These are phyloP conservation scores for Royoungia palumana DNA, from an alignment of 768 basidiomycete species.

Conservation along the genomic window DNA sequence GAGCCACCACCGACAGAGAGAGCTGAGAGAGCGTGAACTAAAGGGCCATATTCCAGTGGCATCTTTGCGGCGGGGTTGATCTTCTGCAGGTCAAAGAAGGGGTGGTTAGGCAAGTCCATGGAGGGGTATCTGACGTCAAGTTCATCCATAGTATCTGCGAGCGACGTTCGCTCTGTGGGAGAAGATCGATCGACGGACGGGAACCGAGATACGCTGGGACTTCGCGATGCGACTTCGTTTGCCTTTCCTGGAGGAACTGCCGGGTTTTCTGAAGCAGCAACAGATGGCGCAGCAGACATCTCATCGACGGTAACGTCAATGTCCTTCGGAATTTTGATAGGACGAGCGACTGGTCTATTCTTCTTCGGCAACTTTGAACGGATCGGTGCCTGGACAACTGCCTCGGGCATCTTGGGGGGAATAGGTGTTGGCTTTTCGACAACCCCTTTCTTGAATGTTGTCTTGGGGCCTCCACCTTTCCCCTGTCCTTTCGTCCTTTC, in stretches of 20 bases:
- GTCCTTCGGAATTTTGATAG: conserved; percentile 58
- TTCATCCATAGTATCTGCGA: conserved; percentile 66
- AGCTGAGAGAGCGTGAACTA: conserved; percentile 83
- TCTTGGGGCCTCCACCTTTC: conserved; percentile 26
- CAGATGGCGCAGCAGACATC: conserved; percentile 40
- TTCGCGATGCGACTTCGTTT: conserved; percentile 39
- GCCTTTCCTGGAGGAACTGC: conserved; percentile 34
- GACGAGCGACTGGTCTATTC: conserved; percentile 61
- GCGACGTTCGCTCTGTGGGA: conserved; percentile 45
- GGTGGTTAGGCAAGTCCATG: conserved; percentile 65
- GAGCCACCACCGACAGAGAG: conserved; percentile 83
- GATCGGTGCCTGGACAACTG: conserved; percentile 62
- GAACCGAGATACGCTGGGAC: conserved; percentile 55
- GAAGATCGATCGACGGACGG: conserved; percentile 53
- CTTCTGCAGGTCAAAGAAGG: conserved; percentile 71
- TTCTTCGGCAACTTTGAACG: conserved; percentile 85
- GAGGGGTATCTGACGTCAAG: conserved; percentile 57
- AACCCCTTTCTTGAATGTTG: conserved; percentile 14
- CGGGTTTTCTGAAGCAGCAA: conserved; percentile 47
- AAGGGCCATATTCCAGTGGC: conserved; percentile 79
- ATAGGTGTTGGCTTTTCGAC: conserved; percentile 19
- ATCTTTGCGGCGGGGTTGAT: conserved; percentile 75
- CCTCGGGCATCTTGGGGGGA: conserved; percentile 29
- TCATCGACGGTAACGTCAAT: conserved; percentile 45
- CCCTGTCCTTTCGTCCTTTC: conserved; percentile 27